Percentiles rank a stretch among this genome's conserved stretches.
Conservation (phyloP, 108 stramenopile genomes). For the Craspedostauros australis region DNA sequence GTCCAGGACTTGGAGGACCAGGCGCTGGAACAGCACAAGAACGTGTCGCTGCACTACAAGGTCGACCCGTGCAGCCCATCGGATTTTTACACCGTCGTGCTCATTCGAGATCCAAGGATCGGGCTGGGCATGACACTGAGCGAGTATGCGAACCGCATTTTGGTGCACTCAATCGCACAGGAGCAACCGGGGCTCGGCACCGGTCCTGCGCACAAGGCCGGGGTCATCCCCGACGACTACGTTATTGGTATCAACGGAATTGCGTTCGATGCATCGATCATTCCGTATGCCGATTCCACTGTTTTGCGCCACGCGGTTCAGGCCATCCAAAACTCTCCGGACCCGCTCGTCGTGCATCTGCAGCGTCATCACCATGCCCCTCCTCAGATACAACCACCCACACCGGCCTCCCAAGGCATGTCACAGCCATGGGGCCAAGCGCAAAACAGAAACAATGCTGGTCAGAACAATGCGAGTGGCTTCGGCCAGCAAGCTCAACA, state of each 20-base stretch:
- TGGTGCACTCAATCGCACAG: conserved; percentile 37
- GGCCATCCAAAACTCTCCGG: conserved; percentile 25
- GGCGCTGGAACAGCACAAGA: conserved; percentile 19
- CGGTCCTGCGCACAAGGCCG: conserved; percentile 47
- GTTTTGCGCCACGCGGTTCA: conserved; percentile 13
- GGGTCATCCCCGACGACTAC: conserved; percentile 52
- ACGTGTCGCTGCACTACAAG: conserved; percentile 2
- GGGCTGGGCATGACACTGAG: conserved; percentile 72
- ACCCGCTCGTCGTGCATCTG: conserved; percentile 54
- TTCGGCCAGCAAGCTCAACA: background rate
- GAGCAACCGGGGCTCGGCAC: conserved; percentile 15
- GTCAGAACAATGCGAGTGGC: no score
- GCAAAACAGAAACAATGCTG: no score
- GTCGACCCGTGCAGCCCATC: background rate
- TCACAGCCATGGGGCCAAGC: no score
- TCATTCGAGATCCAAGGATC: conserved; percentile 35
- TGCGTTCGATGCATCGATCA: conserved; percentile 27
- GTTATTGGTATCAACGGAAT: conserved; percentile 74
- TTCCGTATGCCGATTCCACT: no score
- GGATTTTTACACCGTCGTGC: conserved; percentile 12
- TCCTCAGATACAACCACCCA: no score
- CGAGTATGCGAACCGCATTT: conserved; percentile 33
- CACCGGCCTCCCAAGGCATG: no score
- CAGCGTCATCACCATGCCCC: no score
- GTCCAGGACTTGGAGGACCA: conserved; percentile 19